These are phyloP conservation scores for Tricholoma sp. DNA, from an alignment of 768 basidiomycete species.

Conservation along the genomic window DNA sequence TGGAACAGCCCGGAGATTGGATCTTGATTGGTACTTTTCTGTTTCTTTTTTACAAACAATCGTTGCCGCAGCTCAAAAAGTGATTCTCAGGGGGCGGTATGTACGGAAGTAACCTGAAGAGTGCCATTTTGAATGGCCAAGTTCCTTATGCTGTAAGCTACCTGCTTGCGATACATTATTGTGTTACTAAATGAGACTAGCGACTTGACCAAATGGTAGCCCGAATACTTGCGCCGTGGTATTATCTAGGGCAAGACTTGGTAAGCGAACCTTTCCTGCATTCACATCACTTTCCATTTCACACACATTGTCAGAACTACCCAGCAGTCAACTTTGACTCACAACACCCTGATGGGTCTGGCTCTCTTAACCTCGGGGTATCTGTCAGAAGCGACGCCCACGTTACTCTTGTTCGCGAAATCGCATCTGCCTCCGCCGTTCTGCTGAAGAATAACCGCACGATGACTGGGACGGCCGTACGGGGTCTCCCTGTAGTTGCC, in stretches of 20 bases:
- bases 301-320: conserved; percentile 27
- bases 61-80: neutral
- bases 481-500: conserved; percentile 40
- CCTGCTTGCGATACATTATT: conserved; percentile 38
- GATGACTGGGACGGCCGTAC: conserved; percentile 27
- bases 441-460: conserved; percentile 60
- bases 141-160: conserved; percentile 44
- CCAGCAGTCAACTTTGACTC: conserved; percentile 43
- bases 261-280: conserved; percentile 15
- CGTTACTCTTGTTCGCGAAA: conserved; percentile 51
- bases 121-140: conserved; percentile 10
- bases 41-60: conserved; percentile 1
- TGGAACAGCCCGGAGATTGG: conserved; percentile 48
- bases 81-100: neutral
- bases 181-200: conserved; percentile 12
- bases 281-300: neutral
- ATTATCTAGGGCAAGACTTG: conserved; percentile 44
- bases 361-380: conserved; percentile 36
- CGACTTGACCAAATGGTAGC: conserved; percentile 43
- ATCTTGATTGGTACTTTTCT: conserved; percentile 34
- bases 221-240: conserved; percentile 41
- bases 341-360: conserved; percentile 41
- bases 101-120: neutral
- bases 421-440: conserved; percentile 63
- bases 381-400: conserved; percentile 39